A percentile compares a stretch with the other conserved stretches of the same genome.
Evolutionary conservation across 371 early-diverging fungal species (phyloP).

Genomic region (Rhizopus delemar): DNA sequence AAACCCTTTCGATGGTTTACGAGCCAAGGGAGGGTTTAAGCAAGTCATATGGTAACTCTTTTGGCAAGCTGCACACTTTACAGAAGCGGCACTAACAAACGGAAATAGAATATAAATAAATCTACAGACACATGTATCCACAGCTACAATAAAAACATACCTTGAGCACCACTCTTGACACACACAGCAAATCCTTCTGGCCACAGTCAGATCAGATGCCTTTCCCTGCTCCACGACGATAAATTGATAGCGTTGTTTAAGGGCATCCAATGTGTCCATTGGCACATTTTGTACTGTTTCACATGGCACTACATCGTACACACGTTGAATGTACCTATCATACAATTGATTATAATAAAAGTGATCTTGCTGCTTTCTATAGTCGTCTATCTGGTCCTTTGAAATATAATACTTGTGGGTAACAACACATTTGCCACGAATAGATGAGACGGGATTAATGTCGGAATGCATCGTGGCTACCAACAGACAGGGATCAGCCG

Average conservation of each 20-base stretch:
- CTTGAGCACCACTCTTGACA: conserved; percentile 82
- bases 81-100: conserved; percentile 44
- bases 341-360: conserved; percentile 86
- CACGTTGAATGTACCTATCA: conserved; percentile 84
- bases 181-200: conserved; percentile 70
- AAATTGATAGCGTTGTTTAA: conserved; percentile 70
- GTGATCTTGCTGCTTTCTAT: conserved; percentile 61
- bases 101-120: not conserved
- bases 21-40: conserved; percentile 70
- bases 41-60: conserved; percentile 77
- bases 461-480: conserved; percentile 92
- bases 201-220: conserved; percentile 70
- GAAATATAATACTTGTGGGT: conserved; percentile 70
- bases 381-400: conserved; percentile 55
- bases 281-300: conserved; percentile 80
- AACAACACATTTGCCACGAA: conserved; percentile 80
- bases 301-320: conserved; percentile 85
- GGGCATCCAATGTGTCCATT: conserved; percentile 62
- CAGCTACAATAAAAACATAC: conserved; percentile 25
- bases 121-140: not conserved
- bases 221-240: conserved; percentile 84
- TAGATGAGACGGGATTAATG: conserved; percentile 77
- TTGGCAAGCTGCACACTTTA: conserved; percentile 73
- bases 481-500: conserved; percentile 72
- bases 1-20: conserved; percentile 79